Percentiles rank a stretch among this genome's conserved stretches.
Evolutionary conservation across 192 early-diverging fungal genomes (phyloP).

Genomic region (Phycomyces nitens): DNA sequence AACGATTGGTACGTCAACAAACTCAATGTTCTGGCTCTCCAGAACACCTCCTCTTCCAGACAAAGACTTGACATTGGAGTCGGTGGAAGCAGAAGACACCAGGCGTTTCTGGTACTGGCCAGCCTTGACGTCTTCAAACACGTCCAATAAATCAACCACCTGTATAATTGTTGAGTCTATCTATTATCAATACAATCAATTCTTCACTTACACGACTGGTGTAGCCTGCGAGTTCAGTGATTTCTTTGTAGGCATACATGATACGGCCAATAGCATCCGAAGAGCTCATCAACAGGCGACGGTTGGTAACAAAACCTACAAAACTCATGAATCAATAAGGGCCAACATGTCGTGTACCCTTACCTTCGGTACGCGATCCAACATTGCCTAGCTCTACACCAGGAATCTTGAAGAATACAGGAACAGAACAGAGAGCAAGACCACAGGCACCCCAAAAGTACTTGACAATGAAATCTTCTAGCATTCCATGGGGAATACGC

Average conservation of each 20-base stretch:
- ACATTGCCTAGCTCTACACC: slow-evolving; percentile 37
- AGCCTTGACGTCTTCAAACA: slow-evolving; percentile 83
- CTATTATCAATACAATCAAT: no score
- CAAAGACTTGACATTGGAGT: slow-evolving; percentile 52
- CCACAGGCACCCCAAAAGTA: slow-evolving; percentile 97
- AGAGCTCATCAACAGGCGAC: slow-evolving; percentile 67
- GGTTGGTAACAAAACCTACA: slow-evolving; percentile 73
- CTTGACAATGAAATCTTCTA: slow-evolving; percentile 98
- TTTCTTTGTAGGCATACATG: slow-evolving; percentile 94
- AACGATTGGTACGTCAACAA: slow-evolving; percentile 88
- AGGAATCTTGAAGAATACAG: slow-evolving; percentile 68
- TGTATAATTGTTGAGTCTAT: no score
- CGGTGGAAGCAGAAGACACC: slow-evolving; percentile 52
- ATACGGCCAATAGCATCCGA: slow-evolving; percentile 81
- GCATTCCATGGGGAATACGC: slow-evolving; percentile 88
- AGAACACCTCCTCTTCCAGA: slow-evolving; percentile 63
- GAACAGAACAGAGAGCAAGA: slow-evolving; percentile 78
- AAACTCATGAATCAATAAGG: no score
- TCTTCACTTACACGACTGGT: slow-evolving; percentile 67
- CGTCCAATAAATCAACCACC: slow-evolving; percentile 76
- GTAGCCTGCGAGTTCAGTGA: slow-evolving; percentile 93
- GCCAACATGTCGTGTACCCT: no score
- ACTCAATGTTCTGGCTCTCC: slow-evolving; percentile 81
- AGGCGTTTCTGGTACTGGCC: slow-evolving; percentile 76
- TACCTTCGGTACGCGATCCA: slow-evolving; percentile 54